Base-by-base conservation (phyloP, 164 flowering plant species). In the Saururus chinensis region DNA sequence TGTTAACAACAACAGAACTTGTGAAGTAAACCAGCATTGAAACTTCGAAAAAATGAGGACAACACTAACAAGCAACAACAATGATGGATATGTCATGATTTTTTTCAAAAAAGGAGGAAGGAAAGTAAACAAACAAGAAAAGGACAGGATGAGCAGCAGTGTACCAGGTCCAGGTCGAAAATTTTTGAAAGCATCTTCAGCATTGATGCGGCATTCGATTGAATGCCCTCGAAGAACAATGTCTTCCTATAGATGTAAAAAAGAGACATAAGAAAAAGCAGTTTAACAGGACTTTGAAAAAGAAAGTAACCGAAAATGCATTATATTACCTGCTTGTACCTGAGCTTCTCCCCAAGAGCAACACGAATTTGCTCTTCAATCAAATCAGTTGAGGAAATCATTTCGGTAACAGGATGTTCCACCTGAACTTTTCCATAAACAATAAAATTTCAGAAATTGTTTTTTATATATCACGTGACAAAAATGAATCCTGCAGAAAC, bases 191-290 rank as follows among this genome's bases (percentile, higher is more conserved):
- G 96, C 89, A 77, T 95, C 99, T 80, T 95, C 97, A 26, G 99
- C 99, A 79, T 95, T 95, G 60, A 95, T 95, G 65, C 97, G 97
- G 63, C 99, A 95, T 77, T 95, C 99, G 66, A 95, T 95, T 24
- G 99, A 90, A 70, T 95, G 99, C 60, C 99, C 99, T 75, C 84
- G 81, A 22, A 95, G 95, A 63, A 88, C 92, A 73, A 95, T 88
- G 75, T 95, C 99, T 60, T 91, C 97, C 99, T 93, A 83, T 26
- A 67, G 51, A 75, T 9, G 56, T 57, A 65, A 64, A 51, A 45
- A 20, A 53, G 19, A 24, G 41, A 58, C 12, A 40, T 10, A 35
- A 30, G 37, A 19, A 35, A 37, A 19, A 12, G 25, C 14, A n/a
- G 42, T 37, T 0, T 37, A 30, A 12, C 22, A 16, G 19, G 21